Conservation (phyloP, 1,139 yeast genomes). For the Yamadazyma dendronema region DNA sequence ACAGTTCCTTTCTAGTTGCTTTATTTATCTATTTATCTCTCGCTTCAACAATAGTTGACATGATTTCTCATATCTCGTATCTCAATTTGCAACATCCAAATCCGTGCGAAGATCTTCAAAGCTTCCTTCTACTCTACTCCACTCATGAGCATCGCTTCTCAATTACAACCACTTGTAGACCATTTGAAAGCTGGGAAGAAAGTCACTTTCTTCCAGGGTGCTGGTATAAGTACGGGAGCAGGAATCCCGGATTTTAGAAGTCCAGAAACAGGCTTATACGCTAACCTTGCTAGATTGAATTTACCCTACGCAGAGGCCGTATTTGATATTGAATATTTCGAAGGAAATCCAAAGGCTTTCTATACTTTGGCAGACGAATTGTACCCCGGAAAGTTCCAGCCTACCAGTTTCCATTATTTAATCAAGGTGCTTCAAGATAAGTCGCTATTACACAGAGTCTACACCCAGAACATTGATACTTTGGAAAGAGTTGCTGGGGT, state of each 20-base stretch:
- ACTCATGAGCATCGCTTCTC: background rate
- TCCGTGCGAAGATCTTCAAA: no score
- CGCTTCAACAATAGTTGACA: no score
- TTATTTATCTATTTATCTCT: no score
- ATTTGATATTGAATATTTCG: slow-evolving; percentile 81
- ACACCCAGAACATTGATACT: slow-evolving; percentile 92
- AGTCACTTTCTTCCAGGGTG: slow-evolving; percentile 67
- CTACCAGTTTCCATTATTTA: slow-evolving; percentile 77
- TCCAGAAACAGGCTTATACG: slow-evolving; percentile 86
- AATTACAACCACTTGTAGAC: slow-evolving; percentile 19
- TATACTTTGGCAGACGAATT: slow-evolving; percentile 80
- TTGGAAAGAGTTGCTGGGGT: slow-evolving; percentile 85
- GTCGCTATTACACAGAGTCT: slow-evolving; percentile 61
- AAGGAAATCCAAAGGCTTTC: slow-evolving; percentile 75
- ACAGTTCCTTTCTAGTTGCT: no score
- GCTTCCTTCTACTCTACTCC: no score
- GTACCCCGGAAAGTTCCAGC: slow-evolving; percentile 83
- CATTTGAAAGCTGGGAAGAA: slow-evolving; percentile 27
- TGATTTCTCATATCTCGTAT: no score
- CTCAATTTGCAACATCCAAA: no score
- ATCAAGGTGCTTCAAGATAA: slow-evolving; percentile 67
- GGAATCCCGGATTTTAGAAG: slow-evolving; percentile 96
- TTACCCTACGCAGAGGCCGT: slow-evolving; percentile 95
- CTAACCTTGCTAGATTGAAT: slow-evolving; percentile 69
- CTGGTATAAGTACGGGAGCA: slow-evolving; percentile 89